phyloP scores from a whole-genome alignment of 306 rosid genomes.

The Quercus cerris region DNA sequence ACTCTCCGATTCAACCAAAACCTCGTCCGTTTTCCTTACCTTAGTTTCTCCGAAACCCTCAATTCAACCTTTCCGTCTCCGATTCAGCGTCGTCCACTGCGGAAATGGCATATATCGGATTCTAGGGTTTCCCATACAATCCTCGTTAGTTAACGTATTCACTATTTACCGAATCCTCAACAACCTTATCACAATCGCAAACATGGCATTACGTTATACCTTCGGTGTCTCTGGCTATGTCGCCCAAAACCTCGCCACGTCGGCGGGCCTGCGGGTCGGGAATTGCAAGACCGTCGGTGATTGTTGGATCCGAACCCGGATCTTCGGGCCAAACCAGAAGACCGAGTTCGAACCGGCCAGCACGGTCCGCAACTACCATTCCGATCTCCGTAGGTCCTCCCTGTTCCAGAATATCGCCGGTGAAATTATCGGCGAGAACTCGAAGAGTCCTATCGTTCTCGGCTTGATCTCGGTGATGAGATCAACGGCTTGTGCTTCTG shows the following conservation, averaged over 20 bases:
- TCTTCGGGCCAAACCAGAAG: constrained; percentile 51
- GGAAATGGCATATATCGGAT: constrained; percentile 33
- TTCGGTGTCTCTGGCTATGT: constrained; percentile 73
- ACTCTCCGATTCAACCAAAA: too few species aligned
- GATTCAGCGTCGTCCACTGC: constrained; percentile 21
- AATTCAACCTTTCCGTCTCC: constrained; percentile 35
- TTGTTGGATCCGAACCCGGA: constrained; percentile 59
- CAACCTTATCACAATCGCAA: constrained; percentile 22
- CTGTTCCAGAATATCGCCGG: constrained; percentile 47
- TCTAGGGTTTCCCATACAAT: constrained; percentile 38
- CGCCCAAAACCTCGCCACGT: constrained; percentile 71
- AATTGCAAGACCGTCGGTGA: constrained; percentile 60
- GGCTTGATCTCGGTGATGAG: constrained; percentile 75
- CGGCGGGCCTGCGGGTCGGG: constrained; percentile 53
- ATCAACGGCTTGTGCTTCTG: constrained; percentile 55
- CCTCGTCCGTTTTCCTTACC: constrained; percentile 20
- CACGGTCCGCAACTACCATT: constrained; percentile 34
- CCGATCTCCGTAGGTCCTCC: constrained; percentile 28
- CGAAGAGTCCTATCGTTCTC: constrained; percentile 54
- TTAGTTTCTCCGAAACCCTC: neutral
- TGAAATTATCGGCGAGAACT: constrained; percentile 48
- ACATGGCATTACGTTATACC: constrained; percentile 83
- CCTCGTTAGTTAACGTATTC: constrained; percentile 17
- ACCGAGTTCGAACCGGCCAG: constrained; percentile 44
- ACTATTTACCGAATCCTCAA: constrained; percentile 40